phyloP scores from a whole-genome alignment of 1,139 yeast species.

The Scheffersomyces parashehatae region DNA sequence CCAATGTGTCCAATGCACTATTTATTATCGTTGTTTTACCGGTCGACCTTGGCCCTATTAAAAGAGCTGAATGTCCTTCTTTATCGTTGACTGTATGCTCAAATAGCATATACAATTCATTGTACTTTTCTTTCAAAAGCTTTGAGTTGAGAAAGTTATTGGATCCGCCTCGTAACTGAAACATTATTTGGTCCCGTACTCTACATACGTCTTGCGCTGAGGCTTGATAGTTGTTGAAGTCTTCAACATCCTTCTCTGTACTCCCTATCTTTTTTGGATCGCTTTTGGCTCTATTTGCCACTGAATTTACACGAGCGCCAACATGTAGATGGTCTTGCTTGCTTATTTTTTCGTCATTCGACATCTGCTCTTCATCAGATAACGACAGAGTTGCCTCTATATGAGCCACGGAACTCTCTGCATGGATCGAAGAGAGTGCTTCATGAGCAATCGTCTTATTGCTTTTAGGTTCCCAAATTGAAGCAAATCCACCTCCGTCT shows the following conservation, averaged over 20 bases:
- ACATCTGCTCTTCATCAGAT: no score
- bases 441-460: no score
- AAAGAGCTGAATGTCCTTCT: constrained; percentile 79
- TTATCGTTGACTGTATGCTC: constrained; percentile 65
- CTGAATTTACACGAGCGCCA: neutral
- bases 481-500: no score
- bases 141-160: constrained; percentile 19
- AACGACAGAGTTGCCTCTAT: no score
- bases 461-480: no score
- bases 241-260: no score
- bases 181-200: constrained; percentile 17
- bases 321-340: neutral
- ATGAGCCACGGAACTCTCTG: no score
- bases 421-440: no score
- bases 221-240: no score
- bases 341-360: no score
- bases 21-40: constrained; percentile 75
- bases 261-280: neutral
- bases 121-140: constrained; percentile 32
- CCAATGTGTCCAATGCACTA: constrained; percentile 53
- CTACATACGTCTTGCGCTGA: constrained; percentile 9
- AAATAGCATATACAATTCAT: constrained; percentile 56
- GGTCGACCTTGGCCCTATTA: constrained; percentile 78
- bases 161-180: constrained; percentile 22
- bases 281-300: neutral